These are phyloP conservation scores for Lachancea lanzarotensis DNA, from an alignment of 805 yeast species.

Conservation along the genomic window DNA sequence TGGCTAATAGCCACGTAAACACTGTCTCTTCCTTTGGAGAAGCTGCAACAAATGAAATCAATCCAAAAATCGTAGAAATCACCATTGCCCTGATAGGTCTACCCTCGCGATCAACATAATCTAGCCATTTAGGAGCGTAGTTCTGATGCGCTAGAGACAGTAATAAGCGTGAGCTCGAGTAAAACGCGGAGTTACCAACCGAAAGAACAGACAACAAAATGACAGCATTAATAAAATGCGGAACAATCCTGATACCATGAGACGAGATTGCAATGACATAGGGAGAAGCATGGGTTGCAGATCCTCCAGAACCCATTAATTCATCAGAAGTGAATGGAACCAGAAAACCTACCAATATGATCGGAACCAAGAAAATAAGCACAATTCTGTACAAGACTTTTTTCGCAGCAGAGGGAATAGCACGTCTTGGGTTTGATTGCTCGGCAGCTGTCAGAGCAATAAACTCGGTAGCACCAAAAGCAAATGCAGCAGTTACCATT, in stretches of 20 bases:
- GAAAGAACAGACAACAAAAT: conserved; percentile 65
- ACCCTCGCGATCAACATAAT: conserved; percentile 51
- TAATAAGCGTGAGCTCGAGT: conserved; percentile 64
- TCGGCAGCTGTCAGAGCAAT: conserved; percentile 56
- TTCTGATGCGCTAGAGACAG: conserved; percentile 68
- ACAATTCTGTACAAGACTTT: conserved; percentile 51
- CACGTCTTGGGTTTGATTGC: conserved; percentile 46
- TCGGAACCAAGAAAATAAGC: conserved; percentile 43
- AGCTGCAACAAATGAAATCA: conserved; percentile 65
- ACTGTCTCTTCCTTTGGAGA: conserved; percentile 49
- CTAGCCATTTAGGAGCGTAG: conserved; percentile 51
- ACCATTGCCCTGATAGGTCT: conserved; percentile 55
- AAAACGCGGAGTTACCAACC: conserved; percentile 71
- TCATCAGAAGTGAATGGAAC: conserved; percentile 45
- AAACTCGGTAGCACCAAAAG: conserved; percentile 57
- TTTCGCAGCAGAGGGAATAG: conserved; percentile 51
- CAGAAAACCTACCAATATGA: conserved; percentile 43
- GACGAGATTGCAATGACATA: conserved; percentile 55
- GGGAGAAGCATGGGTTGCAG: conserved; percentile 56
- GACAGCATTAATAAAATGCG: conserved; percentile 67
- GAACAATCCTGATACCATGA: conserved; percentile 59
- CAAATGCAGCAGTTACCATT: conserved; percentile 51
- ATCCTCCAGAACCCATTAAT: conserved; percentile 38
- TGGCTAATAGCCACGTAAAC: conserved; percentile 58
- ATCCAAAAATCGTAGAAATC: conserved; percentile 47